Evolutionary conservation across 345 rosid genomes (phyloP), one percentile per base, ranked within the genome.

Genomic region (Limnanthes douglasii): DNA sequence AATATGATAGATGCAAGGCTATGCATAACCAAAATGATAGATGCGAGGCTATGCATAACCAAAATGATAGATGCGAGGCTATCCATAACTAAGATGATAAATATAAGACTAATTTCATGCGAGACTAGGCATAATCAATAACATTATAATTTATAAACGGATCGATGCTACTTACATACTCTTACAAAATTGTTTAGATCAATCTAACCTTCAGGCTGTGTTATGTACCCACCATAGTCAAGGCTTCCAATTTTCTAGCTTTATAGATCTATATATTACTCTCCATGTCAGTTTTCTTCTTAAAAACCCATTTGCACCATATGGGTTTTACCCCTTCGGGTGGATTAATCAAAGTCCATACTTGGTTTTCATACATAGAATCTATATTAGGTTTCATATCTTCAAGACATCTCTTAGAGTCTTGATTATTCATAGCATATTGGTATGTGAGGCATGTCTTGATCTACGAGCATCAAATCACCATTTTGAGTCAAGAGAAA

Each of bases 401-500:
- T 4, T 25, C 34, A 8, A n/a, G 16, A 24, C 41, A 43, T 38
- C 42, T 49, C 0, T 50, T 38, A 11, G 21, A 49, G 5, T 56
- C 24, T 29, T 45, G 34, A 8, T 43, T n/a, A 5, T 5, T 5
- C 11, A 56, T 16, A 0, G 45, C 34, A 15, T 56, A 33, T 2
- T 18, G 13, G 23, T 48, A 43, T n/a, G 50, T 36, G 28, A 29
- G 40, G 43, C 24, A 47, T 33, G 11, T 55, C 34, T 15, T 27
- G n/a, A 8, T 30, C 38, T 13, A 45, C 8, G 27, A 23, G 27
- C 5, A 23, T 23, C 8, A 23, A 5, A 23, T 23, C 8, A 23
- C 27, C 5, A 23, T 23, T 23, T 23, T 23, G 5, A 23, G 27
- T 23, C 27, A n/a, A n/a, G n/a, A n/a, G n/a, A n/a, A n/a, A n/a